These are phyloP conservation scores for Aureobasidium melanogenum DNA, from an alignment of 2,329 filamentous ascomycete genomes.

Conservation along the genomic window DNA sequence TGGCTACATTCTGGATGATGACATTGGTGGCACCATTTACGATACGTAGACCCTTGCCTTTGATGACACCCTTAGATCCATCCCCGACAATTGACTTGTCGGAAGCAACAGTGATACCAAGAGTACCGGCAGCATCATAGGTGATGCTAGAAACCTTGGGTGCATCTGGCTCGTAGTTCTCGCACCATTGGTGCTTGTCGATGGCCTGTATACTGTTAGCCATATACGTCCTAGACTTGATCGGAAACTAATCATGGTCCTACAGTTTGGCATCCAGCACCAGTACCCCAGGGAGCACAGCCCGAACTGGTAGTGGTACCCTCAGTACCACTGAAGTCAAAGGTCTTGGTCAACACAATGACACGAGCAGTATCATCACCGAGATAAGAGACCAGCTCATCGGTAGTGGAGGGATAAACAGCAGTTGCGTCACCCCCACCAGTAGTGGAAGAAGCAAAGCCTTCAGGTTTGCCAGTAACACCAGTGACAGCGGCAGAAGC, in stretches of 20 bases:
- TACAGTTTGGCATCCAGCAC: conserved; percentile 46
- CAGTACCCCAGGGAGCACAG: conserved; percentile 47
- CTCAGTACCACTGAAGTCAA: conserved; percentile 26
- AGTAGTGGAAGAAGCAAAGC: conserved; percentile 44
- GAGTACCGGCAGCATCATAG: conserved; percentile 27
- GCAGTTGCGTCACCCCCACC: conserved; percentile 48
- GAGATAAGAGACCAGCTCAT: conserved; percentile 52
- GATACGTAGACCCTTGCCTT: conserved; percentile 34
- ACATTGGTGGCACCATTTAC: conserved; percentile 40
- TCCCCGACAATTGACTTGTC: conserved; percentile 36
- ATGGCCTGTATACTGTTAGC: conserved; percentile 30
- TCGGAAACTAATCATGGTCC: neutral
- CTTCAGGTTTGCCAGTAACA: conserved; percentile 30
- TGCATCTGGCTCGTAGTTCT: conserved; percentile 41
- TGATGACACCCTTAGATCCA: conserved; percentile 31
- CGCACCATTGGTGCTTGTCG: conserved; percentile 49
- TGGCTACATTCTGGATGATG: conserved; percentile 40
- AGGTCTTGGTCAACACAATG: conserved; percentile 47
- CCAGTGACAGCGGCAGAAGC: conserved; percentile 2
- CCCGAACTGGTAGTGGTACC: conserved; percentile 37
- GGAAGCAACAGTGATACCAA: conserved; percentile 27
- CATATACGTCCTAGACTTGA: neutral
- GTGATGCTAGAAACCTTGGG: conserved; percentile 24
- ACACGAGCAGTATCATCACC: conserved; percentile 44
- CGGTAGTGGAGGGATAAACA: conserved; percentile 45